Evolutionary conservation across 768 basidiomycete species (phyloP).

Genomic region (Termitomyces sp.): DNA sequence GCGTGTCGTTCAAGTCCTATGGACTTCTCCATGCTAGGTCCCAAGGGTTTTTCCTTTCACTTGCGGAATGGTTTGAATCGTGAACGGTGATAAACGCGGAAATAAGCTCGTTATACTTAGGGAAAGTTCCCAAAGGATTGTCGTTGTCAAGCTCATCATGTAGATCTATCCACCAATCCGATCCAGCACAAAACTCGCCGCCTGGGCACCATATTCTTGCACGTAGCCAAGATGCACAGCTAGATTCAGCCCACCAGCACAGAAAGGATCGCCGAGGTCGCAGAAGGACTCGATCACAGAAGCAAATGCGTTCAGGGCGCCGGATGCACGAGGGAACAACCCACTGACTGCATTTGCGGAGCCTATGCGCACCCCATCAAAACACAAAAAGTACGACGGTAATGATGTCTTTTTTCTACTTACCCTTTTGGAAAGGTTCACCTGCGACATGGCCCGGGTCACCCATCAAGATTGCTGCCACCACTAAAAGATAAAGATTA

Average conservation of each 20-base stretch:
- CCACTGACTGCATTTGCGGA: constrained; percentile 8
- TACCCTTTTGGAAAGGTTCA: constrained; percentile 11
- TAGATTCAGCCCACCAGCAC: constrained; percentile 19
- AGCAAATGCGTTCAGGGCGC: constrained; percentile 4
- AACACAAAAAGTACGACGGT: not conserved
- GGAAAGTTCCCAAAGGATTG: not conserved
- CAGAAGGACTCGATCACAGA: constrained; percentile 16
- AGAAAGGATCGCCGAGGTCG: constrained; percentile 23
- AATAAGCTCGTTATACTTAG: not conserved
- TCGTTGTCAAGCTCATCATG: not conserved
- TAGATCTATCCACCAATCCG: constrained; percentile 21
- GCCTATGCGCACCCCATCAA: not conserved
- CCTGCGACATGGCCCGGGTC: constrained; percentile 10
- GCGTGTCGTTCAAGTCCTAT: not conserved
- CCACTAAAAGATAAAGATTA: not conserved
- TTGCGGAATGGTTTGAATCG: not conserved
- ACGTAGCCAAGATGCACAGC: constrained; percentile 21
- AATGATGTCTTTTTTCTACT: not conserved
- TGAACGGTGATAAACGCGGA: not conserved
- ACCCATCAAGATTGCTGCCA: constrained; percentile 11
- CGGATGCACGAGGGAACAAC: constrained; percentile 7
- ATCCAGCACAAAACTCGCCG: constrained; percentile 19
- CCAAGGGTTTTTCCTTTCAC: not conserved
- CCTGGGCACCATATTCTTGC: constrained; percentile 19
- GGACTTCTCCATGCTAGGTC: not conserved